These are phyloP conservation scores for Claviceps arundinis DNA, from an alignment of 2,329 filamentous ascomycete species.

Conservation along the genomic window DNA sequence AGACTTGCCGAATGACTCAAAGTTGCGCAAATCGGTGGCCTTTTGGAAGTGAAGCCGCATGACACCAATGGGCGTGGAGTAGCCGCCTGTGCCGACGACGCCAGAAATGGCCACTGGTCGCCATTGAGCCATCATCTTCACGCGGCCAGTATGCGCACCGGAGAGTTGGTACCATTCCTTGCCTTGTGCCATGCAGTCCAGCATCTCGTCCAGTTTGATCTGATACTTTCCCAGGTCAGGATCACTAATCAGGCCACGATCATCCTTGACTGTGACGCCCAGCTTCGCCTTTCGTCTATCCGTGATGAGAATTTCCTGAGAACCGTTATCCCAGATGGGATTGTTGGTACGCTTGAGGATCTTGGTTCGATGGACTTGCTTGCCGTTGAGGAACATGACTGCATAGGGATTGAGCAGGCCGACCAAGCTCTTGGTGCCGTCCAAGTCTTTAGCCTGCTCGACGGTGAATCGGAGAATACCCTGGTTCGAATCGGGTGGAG, in stretches of 20 bases:
- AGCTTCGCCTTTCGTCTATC: conserved; percentile 84
- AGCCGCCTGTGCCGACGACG: conserved; percentile 69
- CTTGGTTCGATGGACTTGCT: conserved; percentile 77
- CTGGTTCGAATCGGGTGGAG: conserved; percentile 78
- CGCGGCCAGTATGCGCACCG: conserved; percentile 68
- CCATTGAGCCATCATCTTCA: conserved; percentile 88
- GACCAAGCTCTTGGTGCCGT: conserved; percentile 81
- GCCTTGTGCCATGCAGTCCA: conserved; percentile 80
- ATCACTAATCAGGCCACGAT: conserved; percentile 72
- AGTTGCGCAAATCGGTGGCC: conserved; percentile 72
- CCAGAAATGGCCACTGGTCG: conserved; percentile 84
- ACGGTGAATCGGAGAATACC: conserved; percentile 90
- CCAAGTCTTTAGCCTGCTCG: conserved; percentile 92
- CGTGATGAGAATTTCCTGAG: conserved; percentile 89
- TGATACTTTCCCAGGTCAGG: conserved; percentile 84
- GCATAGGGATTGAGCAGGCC: conserved; percentile 88
- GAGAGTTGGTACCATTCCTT: conserved; percentile 92
- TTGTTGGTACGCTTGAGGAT: conserved; percentile 96
- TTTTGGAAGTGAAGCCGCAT: conserved; percentile 86
- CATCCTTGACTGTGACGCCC: conserved; percentile 88
- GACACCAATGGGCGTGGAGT: conserved; percentile 86
- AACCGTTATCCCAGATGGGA: conserved; percentile 86
- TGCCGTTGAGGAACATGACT: conserved; percentile 76
- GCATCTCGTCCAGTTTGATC: conserved; percentile 87
- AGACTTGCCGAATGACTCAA: conserved; percentile 92